Base-by-base conservation (phyloP, 1,284 basidiomycete species). In the Ceratobasidium sp. region DNA sequence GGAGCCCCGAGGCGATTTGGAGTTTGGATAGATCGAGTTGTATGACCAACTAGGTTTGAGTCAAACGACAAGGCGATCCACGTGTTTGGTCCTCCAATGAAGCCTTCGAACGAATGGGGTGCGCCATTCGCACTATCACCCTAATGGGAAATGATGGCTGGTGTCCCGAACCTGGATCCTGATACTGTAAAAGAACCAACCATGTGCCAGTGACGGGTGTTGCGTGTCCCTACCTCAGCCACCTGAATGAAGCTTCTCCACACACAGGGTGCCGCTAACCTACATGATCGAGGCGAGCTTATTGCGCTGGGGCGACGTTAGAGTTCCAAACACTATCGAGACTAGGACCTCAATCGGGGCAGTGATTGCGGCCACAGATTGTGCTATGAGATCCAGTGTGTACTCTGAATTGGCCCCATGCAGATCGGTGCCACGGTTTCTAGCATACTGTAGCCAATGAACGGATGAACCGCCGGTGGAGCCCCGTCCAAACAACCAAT, bases 81-180 rank as follows among this genome's bases (percentile, higher is more conserved):
- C 62, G 41, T 47, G 30, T 54, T 56, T 56, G 62, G 62, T 41
- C 21, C 30, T 13, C 62, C 62, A 67, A 67, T 67, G 27, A 54
- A 50, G 47, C 23, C 19, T 25, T 36, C n/a, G n/a, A 33, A 36
- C 33, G 57, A 14, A 29, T 46, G 27, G 21, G 27, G 39, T 39
- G 56, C 29, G 46, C 33, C 29, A 50, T 64, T 53, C 60, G 23
- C 60, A 47, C 49, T 33, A 47, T 60, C 29, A n/a, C 58, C 25
- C 49, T 33, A 47, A 47, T 30, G 58, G 58, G 33, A 25, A 60
- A 39, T 23, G 44, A 42, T 30, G n/a, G 27, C 6, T 21, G 19
- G 19, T 8, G 39, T 16, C 42, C 42, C 16, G 42, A 46, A 46
- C 16, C 42, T 46, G 42, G 42, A 46, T 6, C 16, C 33, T 46